phyloP scores from a whole-genome alignment of 352 stramenopile species.

The Phytophthora litchii region DNA sequence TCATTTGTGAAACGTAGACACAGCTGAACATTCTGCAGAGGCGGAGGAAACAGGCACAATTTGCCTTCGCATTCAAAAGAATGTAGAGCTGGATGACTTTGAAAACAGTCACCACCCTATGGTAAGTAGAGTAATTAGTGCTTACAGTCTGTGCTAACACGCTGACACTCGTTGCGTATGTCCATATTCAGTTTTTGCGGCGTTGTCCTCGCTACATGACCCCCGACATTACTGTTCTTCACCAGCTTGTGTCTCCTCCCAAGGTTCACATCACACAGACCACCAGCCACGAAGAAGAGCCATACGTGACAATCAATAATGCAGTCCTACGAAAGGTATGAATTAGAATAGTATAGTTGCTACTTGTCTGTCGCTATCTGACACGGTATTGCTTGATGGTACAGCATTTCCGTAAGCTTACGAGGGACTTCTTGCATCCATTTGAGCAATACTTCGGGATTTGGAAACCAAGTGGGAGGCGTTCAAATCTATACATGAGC shows the following conservation, averaged over 20 bases:
- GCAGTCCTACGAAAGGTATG: conserved; percentile 77
- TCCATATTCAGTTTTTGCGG: conserved; percentile 51
- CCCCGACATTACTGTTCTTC: conserved; percentile 64
- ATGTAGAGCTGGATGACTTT: conserved; percentile 44
- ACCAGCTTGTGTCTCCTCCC: conserved; percentile 63
- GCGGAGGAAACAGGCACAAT: conserved; percentile 44
- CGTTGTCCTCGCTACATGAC: conserved; percentile 61
- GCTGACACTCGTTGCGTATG: not conserved
- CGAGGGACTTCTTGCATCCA: conserved; percentile 83
- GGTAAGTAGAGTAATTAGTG: conserved; percentile 23
- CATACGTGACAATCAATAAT: conserved; percentile 85
- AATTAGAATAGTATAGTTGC: not conserved
- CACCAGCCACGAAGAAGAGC: conserved; percentile 62
- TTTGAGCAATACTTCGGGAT: conserved; percentile 90
- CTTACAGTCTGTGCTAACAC: not conserved
- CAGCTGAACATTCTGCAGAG: conserved; percentile 21
- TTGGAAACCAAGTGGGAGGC: conserved; percentile 62
- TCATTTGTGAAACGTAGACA: conserved; percentile 6
- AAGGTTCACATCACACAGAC: conserved; percentile 56
- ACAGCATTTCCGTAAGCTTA: conserved; percentile 88
- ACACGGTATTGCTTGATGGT: conserved; percentile 3
- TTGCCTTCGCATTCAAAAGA: conserved; percentile 67
- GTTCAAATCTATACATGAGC: conserved; percentile 74
- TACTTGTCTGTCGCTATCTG: not conserved
- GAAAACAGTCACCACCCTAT: conserved; percentile 45